Conservation (phyloP, 495 filamentous ascomycete genomes). For the Astrocystis sublimbata region DNA sequence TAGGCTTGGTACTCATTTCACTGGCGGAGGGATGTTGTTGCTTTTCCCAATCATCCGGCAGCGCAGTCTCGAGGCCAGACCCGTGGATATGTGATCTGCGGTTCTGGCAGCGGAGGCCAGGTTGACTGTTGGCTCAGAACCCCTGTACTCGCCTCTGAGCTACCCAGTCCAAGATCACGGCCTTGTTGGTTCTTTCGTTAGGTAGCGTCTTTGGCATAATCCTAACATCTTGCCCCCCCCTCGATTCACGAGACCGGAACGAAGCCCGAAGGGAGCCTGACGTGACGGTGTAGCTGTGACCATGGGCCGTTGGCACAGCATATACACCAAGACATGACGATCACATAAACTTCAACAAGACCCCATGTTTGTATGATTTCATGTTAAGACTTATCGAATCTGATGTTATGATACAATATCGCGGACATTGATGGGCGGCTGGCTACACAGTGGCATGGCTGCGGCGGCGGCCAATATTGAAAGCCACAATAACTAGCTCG, state of each 20-base stretch:
- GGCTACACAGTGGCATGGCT: background rate
- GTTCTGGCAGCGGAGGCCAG: background rate
- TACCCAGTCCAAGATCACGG: conserved; percentile 2
- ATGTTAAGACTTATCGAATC: no score
- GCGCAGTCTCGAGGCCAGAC: background rate
- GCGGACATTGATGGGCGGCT: background rate
- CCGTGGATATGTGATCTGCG: conserved; percentile 10
- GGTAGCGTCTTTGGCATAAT: no score
- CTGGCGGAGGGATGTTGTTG: background rate
- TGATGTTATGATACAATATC: background rate
- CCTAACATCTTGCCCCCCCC: no score
- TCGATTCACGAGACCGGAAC: background rate
- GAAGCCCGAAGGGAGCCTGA: background rate
- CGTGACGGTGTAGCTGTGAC: background rate
- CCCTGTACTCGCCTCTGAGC: conserved; percentile 4
- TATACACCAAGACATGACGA: background rate
- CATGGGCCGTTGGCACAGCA: background rate
- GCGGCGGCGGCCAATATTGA: no score
- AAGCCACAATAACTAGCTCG: no score
- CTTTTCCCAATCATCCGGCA: background rate
- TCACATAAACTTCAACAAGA: background rate
- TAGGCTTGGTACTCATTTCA: background rate
- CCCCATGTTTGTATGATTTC: background rate
- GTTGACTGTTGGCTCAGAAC: conserved; percentile 3
- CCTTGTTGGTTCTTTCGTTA: background rate